A percentile compares a stretch with the other conserved stretches of the same genome.
Evolutionary conservation across 2,329 filamentous ascomycete species (phyloP).

Genomic region (Talaromyces sp.): DNA sequence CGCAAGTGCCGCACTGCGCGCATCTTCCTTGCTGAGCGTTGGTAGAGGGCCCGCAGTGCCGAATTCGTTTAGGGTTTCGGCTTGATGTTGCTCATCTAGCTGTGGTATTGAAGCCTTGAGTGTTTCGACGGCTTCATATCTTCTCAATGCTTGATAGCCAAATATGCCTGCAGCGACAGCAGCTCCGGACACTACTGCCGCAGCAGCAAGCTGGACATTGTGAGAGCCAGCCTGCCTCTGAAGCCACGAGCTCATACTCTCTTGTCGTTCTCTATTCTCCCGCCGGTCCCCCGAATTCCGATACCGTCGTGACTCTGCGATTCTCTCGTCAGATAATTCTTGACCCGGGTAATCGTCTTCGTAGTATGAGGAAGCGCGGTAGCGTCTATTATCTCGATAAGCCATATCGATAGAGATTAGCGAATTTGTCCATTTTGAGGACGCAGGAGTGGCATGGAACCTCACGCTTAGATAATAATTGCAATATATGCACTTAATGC

Average conservation of each 20-base stretch:
- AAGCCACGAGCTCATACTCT: conserved; percentile 44
- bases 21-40: conserved; percentile 51
- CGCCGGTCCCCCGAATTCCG: background rate
- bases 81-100: conserved; percentile 50
- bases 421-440: conserved; percentile 4
- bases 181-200: conserved; percentile 43
- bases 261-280: background rate
- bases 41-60: conserved; percentile 36
- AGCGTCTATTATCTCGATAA: conserved; percentile 9
- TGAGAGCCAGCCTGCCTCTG: conserved; percentile 43
- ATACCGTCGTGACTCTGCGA: background rate
- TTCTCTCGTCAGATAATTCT: conserved; percentile 12
- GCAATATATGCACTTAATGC: background rate
- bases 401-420: conserved; percentile 11
- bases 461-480: background rate
- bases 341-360: conserved; percentile 11
- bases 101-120: conserved; percentile 62
- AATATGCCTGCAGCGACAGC: conserved; percentile 53
- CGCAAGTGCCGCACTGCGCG: conserved; percentile 57
- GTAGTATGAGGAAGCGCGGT: background rate
- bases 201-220: conserved; percentile 41
- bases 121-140: conserved; percentile 54
- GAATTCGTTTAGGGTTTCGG: conserved; percentile 53
- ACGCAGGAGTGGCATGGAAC: background rate
- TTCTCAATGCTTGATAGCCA: conserved; percentile 55